Evolutionary conservation across 768 basidiomycete species (phyloP), one percentile per base, ranked within the genome.

Genomic region (Lentinula sp.): DNA sequence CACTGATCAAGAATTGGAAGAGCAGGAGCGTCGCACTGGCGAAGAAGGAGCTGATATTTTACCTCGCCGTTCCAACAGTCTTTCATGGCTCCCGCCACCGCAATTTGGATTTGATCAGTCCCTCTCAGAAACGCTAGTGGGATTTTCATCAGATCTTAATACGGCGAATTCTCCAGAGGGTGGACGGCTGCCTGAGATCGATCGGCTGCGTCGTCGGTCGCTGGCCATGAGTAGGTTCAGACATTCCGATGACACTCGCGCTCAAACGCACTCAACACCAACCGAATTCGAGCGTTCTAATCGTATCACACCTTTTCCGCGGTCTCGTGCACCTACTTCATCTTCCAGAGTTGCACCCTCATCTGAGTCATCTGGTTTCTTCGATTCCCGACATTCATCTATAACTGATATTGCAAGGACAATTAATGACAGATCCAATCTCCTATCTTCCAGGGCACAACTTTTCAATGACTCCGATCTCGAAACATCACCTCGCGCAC

Each of bases 391-490:
- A 33, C 37, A 49, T 13, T 63, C 62, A 16, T 61, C 50, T 8
- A 62, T 68, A 45, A 64, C 67, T 28, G 67, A 66, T 36, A 45
- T 68, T 43, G 66, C 67, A 8, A 60, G 65, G 36, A 68, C 64
- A 12, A 66, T 68, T 33, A 65, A 35, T 46, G 62, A 51, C 12
- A 32, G 63, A 43, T 48, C 28, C 28, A 28, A 28, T 28, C 28
- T 28, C 28, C 3, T 3, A 28, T 28, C 28, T 28, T 28, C 28
- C 28, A 28, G 28, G 28, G 3, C 46, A 48, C 39, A 56, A 37
- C 13, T 23, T 16, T 43, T 20, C 6, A 28, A 13, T 15, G 23
- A 23, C 12, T 2, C 41, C 39, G 55, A 15, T 13, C 23, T 28
- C 23, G 37, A 28, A 23, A 16, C 9, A 28, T 2, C 10, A 6